Evolutionary conservation across 768 basidiomycete species (phyloP).

Genomic region (Kwoniella newhampshirensis): DNA sequence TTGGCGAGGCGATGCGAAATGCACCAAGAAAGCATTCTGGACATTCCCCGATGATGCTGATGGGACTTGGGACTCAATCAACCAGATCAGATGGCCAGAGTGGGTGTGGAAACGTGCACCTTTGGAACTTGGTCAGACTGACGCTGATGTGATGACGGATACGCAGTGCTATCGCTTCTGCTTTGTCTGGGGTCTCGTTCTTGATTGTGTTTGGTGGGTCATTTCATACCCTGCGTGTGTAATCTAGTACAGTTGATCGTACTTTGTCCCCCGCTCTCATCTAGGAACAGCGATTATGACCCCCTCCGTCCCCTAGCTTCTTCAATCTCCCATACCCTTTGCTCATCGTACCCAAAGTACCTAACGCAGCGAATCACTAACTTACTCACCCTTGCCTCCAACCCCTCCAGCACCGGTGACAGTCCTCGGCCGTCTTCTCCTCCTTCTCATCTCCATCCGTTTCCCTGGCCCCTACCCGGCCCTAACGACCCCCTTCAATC

Average conservation of each 20-base stretch:
- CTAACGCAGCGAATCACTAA: too few species aligned
- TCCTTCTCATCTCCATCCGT: neutral
- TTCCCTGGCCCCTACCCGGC: slow-evolving; percentile 13
- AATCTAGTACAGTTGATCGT: too few species aligned
- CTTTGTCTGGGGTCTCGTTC: slow-evolving; percentile 7
- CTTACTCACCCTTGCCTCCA: too few species aligned
- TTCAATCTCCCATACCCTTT: neutral
- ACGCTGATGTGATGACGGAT: neutral
- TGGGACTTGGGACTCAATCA: slow-evolving; percentile 8
- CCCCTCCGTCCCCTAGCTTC: neutral
- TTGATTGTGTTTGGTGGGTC: slow-evolving; percentile 14
- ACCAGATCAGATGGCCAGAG: slow-evolving; percentile 10
- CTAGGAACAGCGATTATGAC: too few species aligned
- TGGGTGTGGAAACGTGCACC: slow-evolving; percentile 2
- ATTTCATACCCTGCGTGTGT: too few species aligned
- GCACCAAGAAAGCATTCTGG: slow-evolving; percentile 17
- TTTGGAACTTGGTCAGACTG: neutral
- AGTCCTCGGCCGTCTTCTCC: slow-evolving; percentile 3
- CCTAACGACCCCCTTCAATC: slow-evolving; percentile 6
- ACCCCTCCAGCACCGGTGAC: slow-evolving; percentile 8
- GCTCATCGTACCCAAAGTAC: too few species aligned
- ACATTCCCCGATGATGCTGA: slow-evolving; percentile 1
- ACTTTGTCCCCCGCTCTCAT: too few species aligned
- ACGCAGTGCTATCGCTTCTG: slow-evolving; percentile 6
- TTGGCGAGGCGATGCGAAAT: slow-evolving; percentile 14